A percentile compares a stretch with the other conserved stretches of the same genome.
Evolutionary conservation across 108 stramenopile species (phyloP).

Genomic region (Fragilariopsis cylindrus): DNA sequence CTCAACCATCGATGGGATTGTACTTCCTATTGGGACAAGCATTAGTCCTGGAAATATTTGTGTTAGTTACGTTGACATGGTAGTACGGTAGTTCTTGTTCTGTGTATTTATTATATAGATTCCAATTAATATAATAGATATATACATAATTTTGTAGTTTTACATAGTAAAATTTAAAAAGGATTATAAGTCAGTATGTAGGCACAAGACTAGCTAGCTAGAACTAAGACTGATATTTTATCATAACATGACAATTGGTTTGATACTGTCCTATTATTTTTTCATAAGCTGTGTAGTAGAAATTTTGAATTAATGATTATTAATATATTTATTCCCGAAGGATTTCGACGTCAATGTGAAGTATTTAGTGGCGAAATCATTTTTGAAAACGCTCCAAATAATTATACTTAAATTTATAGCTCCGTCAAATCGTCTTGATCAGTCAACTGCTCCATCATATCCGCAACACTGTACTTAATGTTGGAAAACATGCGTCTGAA

Average conservation of each 20-base stretch:
- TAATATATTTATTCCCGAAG: no score
- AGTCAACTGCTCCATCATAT: conserved; percentile 91
- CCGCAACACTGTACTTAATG: conserved; percentile 88
- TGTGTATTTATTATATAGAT: background rate
- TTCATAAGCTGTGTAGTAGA: no score
- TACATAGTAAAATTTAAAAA: background rate
- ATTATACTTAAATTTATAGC: conserved; percentile 41
- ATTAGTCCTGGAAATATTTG: conserved; percentile 41
- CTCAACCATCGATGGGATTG: conserved; percentile 22
- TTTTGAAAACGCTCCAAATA: no score
- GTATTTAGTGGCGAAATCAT: no score
- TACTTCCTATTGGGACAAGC: conserved; percentile 46
- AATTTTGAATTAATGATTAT: no score
- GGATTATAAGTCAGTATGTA: background rate
- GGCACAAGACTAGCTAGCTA: background rate
- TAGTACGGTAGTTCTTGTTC: background rate
- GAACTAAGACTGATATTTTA: background rate
- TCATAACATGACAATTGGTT: no score
- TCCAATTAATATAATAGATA: no score
- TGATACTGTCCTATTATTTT: no score
- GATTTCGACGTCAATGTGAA: no score
- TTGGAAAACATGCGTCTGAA: conserved; percentile 88
- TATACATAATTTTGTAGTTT: no score
- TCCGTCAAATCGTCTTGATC: conserved; percentile 87
- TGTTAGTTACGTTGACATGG: conserved; percentile 30